A percentile compares a stretch with the other conserved stretches of the same genome.
Evolutionary conservation across 1,284 basidiomycete genomes (phyloP).

Genomic region (Pseudozyma hubeiensis): DNA sequence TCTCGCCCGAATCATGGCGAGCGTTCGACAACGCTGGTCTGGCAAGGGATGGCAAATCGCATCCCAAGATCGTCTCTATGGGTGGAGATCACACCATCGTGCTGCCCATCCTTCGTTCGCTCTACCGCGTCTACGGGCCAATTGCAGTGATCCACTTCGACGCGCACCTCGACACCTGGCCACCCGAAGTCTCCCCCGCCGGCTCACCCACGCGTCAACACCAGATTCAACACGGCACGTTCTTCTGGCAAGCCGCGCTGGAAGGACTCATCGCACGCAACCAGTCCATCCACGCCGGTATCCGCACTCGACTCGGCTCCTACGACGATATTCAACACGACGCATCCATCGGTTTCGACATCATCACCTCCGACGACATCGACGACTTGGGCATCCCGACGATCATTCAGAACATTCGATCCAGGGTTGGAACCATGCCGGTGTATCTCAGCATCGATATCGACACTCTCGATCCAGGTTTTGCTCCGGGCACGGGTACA

Average conservation of each 20-base stretch:
- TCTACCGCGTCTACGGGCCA: slow-evolving; percentile 69
- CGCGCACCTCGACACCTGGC: slow-evolving; percentile 75
- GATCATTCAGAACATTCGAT: slow-evolving; percentile 39
- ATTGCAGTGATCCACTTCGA: slow-evolving; percentile 71
- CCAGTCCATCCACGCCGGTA: slow-evolving; percentile 84
- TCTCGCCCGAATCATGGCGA: slow-evolving; percentile 32
- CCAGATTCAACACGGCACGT: slow-evolving; percentile 67
- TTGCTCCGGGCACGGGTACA: slow-evolving; percentile 58
- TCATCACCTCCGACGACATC: slow-evolving; percentile 57
- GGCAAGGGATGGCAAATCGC: slow-evolving; percentile 45
- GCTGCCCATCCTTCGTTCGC: slow-evolving; percentile 70
- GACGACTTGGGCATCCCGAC: slow-evolving; percentile 50
- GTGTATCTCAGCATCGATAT: slow-evolving; percentile 60
- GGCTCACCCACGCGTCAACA: slow-evolving; percentile 46
- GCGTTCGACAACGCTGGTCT: slow-evolving; percentile 70
- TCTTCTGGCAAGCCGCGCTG: slow-evolving; percentile 70
- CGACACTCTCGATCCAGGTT: slow-evolving; percentile 58
- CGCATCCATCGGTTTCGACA: slow-evolving; percentile 49
- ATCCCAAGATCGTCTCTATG: slow-evolving; percentile 70
- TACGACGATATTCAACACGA: slow-evolving; percentile 52
- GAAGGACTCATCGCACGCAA: slow-evolving; percentile 71
- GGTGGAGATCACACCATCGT: slow-evolving; percentile 71
- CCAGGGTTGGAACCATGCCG: slow-evolving; percentile 48
- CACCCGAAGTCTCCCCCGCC: slow-evolving; percentile 70
- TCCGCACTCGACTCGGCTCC: slow-evolving; percentile 68